A percentile compares a stretch with the other conserved stretches of the same genome.
These are phyloP conservation scores for Sporothrix pallida DNA, from an alignment of 2,329 filamentous ascomycete genomes.

Conservation along the genomic window DNA sequence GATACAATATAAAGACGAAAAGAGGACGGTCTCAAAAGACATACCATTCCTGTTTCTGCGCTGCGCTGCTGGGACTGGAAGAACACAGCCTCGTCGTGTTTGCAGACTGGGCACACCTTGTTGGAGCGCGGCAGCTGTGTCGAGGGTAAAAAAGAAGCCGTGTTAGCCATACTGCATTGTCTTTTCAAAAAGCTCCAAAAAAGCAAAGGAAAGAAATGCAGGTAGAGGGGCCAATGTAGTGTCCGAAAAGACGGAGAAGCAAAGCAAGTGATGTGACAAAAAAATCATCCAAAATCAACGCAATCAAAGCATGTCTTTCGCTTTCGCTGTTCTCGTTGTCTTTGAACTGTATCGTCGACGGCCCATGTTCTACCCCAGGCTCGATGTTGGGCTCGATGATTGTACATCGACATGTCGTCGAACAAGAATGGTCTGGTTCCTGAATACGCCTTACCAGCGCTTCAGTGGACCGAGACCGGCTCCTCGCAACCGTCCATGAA, in stretches of 20 bases:
- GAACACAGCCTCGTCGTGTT: constrained; percentile 90
- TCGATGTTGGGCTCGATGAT: not conserved
- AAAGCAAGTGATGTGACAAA: not conserved
- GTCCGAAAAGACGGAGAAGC: not conserved
- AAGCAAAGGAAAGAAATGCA: constrained; percentile 38
- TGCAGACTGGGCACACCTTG: constrained; percentile 83
- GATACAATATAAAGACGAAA: not conserved
- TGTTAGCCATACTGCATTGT: constrained; percentile 33
- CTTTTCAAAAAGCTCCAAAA: not conserved
- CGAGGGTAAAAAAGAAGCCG: constrained; percentile 38
- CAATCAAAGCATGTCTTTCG: not conserved
- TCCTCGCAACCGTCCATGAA: constrained; percentile 32
- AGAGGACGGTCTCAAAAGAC: constrained; percentile 44
- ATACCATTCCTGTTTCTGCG: constrained; percentile 97
- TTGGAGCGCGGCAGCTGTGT: constrained; percentile 85
- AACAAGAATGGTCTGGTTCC: not conserved
- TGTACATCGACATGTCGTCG: no score
- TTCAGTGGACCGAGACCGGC: constrained; percentile 6
- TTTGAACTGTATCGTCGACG: no score
- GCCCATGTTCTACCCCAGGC: not conserved
- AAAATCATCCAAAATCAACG: not conserved
- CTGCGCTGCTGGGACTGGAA: constrained; percentile 99
- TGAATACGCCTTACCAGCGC: not conserved
- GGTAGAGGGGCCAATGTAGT: not conserved
- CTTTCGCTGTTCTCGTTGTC: not conserved